phyloP scores from a whole-genome alignment of 805 yeast species.

The Pichia membranifaciens region DNA sequence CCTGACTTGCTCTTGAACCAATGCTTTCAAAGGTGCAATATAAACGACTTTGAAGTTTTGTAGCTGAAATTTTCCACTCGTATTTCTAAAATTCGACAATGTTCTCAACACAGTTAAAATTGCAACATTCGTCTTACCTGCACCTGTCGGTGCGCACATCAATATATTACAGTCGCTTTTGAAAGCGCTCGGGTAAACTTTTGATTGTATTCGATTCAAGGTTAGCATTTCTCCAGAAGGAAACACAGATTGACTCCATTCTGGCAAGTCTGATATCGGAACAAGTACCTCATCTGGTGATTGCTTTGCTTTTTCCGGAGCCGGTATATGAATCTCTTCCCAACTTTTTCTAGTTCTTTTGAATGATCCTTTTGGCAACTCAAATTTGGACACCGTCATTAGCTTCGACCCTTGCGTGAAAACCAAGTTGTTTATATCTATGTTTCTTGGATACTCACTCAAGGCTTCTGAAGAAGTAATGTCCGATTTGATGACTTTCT shows the following conservation, averaged over 20 bases:
- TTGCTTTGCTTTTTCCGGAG: conserved; percentile 48
- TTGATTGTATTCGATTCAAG: conserved; percentile 79
- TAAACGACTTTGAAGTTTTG: conserved; percentile 71
- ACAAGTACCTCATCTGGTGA: conserved; percentile 40
- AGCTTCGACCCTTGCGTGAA: conserved; percentile 73
- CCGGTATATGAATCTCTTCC: conserved; percentile 90
- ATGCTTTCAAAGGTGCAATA: conserved; percentile 89
- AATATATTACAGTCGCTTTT: conserved; percentile 62
- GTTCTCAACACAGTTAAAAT: conserved; percentile 70
- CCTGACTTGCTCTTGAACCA: conserved; percentile 90
- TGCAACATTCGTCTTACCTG: conserved; percentile 97
- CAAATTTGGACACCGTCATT: conserved; percentile 59
- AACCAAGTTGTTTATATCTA: conserved; percentile 58
- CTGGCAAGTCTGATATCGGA: conserved; percentile 59
- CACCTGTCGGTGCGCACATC: conserved; percentile 97
- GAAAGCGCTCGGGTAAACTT: conserved; percentile 76
- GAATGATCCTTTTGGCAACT: conserved; percentile 78
- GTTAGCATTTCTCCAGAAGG: conserved; percentile 57
- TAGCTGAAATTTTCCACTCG: conserved; percentile 43
- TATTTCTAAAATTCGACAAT: conserved; percentile 45
- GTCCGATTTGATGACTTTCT: conserved; percentile 4
- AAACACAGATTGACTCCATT: conserved; percentile 77
- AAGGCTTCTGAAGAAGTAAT: neutral
- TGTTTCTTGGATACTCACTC: conserved; percentile 39
- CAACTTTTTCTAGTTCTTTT: conserved; percentile 66